phyloP scores from a whole-genome alignment of 352 stramenopile species.

The Phytophthora sojae region DNA sequence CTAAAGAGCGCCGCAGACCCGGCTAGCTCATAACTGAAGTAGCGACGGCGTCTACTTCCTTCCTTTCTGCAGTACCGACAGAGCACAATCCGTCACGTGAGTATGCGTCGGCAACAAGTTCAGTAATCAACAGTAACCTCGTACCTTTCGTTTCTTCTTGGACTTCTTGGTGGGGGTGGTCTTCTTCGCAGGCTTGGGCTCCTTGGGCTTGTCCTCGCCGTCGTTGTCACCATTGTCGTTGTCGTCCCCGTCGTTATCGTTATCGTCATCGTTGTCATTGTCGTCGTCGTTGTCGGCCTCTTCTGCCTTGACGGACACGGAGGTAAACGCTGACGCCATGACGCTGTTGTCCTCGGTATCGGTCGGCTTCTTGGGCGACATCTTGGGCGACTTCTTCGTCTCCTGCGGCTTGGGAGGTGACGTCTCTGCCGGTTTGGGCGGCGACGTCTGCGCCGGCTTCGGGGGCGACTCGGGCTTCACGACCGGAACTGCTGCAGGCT shows the following conservation, averaged over 20 bases:
- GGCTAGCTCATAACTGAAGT: slow-evolving; percentile 28
- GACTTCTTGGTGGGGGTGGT: slow-evolving; percentile 57
- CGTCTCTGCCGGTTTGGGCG: slow-evolving; percentile 20
- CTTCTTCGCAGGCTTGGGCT: slow-evolving; percentile 36
- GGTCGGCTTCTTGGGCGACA: slow-evolving; percentile 29
- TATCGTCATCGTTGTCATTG: slow-evolving; percentile 22
- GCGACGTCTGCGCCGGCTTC: slow-evolving; percentile 13
- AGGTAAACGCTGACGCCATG: slow-evolving; percentile 41
- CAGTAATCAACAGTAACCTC: slow-evolving; percentile 14
- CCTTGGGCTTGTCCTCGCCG: slow-evolving; percentile 30
- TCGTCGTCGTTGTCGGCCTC: slow-evolving; percentile 44
- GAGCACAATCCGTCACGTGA: slow-evolving; percentile 17
- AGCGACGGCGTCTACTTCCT: slow-evolving; percentile 44
- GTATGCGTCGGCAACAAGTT: slow-evolving; percentile 12
- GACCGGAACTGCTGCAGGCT: slow-evolving; percentile 10
- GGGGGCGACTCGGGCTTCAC: slow-evolving; percentile 24
- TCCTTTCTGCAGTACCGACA: slow-evolving; percentile 43
- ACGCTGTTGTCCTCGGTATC: slow-evolving; percentile 28
- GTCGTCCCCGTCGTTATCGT: slow-evolving; percentile 34
- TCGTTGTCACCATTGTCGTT: slow-evolving; percentile 23
- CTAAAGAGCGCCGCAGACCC: slow-evolving; percentile 18
- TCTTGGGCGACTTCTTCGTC: slow-evolving; percentile 30
- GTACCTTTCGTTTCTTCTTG: slow-evolving; percentile 82
- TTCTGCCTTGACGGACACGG: slow-evolving; percentile 38
- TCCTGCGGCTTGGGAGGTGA: slow-evolving; percentile 30